Evolutionary conservation across 257 asterid species (phyloP).

Genomic region (Verbena officinalis): DNA sequence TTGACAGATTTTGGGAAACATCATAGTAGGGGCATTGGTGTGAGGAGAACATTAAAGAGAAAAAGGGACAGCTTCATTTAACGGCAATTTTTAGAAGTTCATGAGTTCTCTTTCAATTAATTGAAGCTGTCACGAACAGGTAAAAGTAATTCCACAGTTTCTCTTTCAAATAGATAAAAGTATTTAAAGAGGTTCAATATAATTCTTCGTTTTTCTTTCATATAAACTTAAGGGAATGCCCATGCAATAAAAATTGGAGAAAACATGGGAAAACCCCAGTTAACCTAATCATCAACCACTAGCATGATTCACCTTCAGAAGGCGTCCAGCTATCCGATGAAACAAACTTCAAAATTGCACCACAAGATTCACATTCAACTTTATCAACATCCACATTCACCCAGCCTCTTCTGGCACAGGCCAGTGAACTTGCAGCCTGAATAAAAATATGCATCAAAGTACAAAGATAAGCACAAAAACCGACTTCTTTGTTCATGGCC

Average conservation of each 20-base stretch:
- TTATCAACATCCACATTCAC: constrained; percentile 82
- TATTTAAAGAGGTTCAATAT: neutral
- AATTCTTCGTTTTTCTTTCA: neutral
- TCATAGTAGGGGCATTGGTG: neutral
- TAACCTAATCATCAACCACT: constrained; percentile 31
- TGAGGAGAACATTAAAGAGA: neutral
- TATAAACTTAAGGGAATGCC: neutral
- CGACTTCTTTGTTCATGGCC: neutral
- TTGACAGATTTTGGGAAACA: neutral
- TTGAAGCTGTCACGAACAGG: constrained; percentile 13
- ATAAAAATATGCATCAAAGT: constrained; percentile 28
- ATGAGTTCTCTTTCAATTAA: constrained; percentile 18
- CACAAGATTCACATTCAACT: constrained; percentile 96
- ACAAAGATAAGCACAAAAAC: constrained; percentile 27
- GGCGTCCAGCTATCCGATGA: constrained; percentile 68
- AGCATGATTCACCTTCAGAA: constrained; percentile 70
- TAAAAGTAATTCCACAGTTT: constrained; percentile 6
- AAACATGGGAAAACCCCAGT: constrained; percentile 17
- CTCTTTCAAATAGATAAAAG: neutral
- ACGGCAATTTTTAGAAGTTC: neutral
- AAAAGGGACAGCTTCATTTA: constrained; percentile 1
- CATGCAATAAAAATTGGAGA: constrained; percentile 25
- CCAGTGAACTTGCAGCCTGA: constrained; percentile 88
- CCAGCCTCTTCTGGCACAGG: constrained; percentile 99
- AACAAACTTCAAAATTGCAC: constrained; percentile 67